These are phyloP conservation scores for Yamadazyma trypodendri DNA, from an alignment of 1,139 yeast genomes.

Conservation along the genomic window DNA sequence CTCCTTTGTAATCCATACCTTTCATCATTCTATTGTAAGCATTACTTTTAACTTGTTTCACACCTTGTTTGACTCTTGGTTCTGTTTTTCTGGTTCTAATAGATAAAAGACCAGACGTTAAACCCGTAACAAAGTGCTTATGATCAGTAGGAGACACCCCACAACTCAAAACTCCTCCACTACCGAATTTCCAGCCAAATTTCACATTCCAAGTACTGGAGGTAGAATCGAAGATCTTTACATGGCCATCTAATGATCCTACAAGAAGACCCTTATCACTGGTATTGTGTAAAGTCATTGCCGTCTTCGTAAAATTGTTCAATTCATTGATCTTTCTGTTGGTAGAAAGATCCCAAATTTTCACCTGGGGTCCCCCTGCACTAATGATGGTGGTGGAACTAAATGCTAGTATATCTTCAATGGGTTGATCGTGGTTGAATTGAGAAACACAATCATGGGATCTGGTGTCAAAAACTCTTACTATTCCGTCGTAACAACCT, in stretches of 20 bases:
- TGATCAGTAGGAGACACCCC: conserved; percentile 81
- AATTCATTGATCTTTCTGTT: conserved; percentile 64
- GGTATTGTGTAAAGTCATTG: conserved; percentile 74
- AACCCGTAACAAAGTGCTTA: conserved; percentile 92
- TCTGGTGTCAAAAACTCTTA: conserved; percentile 86
- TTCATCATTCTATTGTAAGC: conserved; percentile 79
- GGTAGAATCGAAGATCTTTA: conserved; percentile 83
- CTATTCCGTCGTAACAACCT: conserved; percentile 89
- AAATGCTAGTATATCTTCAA: conserved; percentile 81
- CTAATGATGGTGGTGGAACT: conserved; percentile 77
- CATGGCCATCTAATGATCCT: conserved; percentile 96
- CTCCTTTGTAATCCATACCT: conserved; percentile 90
- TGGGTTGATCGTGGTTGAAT: conserved; percentile 54
- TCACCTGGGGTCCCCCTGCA: conserved; percentile 85
- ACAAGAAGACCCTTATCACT: conserved; percentile 78
- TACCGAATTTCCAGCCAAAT: conserved; percentile 95
- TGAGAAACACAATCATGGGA: conserved; percentile 39
- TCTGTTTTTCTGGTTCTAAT: conserved; percentile 82
- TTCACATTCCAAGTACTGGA: conserved; percentile 81
- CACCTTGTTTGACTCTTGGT: conserved; percentile 54
- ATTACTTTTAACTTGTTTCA: conserved; percentile 43
- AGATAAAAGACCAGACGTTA: conserved; percentile 83
- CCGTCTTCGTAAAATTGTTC: conserved; percentile 87
- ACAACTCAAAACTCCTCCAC: conserved; percentile 81
- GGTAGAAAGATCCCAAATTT: conserved; percentile 89